Evolutionary conservation across 495 filamentous ascomycete species (phyloP), one percentile per base, ranked within the genome.

Genomic region (Penicillium malachiteum): DNA sequence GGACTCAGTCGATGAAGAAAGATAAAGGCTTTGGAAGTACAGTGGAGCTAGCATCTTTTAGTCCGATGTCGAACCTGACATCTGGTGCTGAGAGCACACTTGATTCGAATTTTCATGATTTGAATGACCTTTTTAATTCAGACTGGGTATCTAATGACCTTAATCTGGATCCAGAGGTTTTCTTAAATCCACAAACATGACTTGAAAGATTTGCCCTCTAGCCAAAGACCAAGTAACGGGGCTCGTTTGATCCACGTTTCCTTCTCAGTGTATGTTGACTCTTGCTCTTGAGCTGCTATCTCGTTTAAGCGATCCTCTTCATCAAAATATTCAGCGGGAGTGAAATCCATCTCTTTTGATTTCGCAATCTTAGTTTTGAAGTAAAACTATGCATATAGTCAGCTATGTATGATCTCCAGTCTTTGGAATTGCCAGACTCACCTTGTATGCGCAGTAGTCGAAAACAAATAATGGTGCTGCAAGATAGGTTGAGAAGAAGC

Each of bases 391-490:
- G 6, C 11, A 38, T 17, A 9, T 11, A 12, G 38, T 56, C 7
- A 59, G 49, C 40, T 13, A 33, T 26, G n/a, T 13, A 2, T 17
- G 9, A 17, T 39, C n/a, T 2, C 12, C 0, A 10, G 30, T 7
- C n/a, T 11, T 42, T n/a, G 10, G 8, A 41, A 12, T 11, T 0
- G 16, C 31, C 3, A 33, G 5, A 35, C 17, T 3, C 48, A 63
- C 67, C 55, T 69, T 69, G 41, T 69, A 69, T 2, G 42, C 64
- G 5, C 63, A 60, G 35, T 69, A 69, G 40, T 69, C 67, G 10
- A 67, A 54, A 30, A 60, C 48, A 47, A 69, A 69, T 31, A 69
- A 44, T 12, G 67, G 67, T 8, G 67, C 67, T 3, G 67, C 67
- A 3, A 69, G 57, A 34, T 69, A 69, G n/a, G 56, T 52, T 0